Evolutionary conservation across 1,284 basidiomycete genomes (phyloP), one percentile per base, ranked within the genome.

Genomic region (Irpex lacteus): DNA sequence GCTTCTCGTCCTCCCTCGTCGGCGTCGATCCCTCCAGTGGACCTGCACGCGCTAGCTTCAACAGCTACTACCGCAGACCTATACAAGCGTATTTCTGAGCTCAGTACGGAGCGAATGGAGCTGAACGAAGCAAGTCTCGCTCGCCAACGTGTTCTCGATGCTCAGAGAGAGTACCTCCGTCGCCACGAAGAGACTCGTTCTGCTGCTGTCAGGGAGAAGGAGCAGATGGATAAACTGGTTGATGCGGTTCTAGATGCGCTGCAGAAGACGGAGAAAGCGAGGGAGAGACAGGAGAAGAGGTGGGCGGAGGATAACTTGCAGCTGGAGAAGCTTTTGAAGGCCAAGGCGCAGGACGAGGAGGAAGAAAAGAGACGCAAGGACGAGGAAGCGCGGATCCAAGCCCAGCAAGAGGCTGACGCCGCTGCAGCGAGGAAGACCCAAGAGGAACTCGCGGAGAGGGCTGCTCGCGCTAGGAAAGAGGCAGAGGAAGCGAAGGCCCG

Each of bases 161-260:
- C 70, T 59, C 63, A 63, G 47, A 50, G 65, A n/a, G 70, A 71
- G 55, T 65, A 64, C 21, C 54, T 62, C 13, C 62, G 53, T 11
- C 60, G 70, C 21, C 66, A 66, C 26, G 66, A 73, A 15, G 71
- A 73, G 56, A 65, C 67, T 32, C 37, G 63, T 15, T 70, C 65
- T 4, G 69, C 70, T 2, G 47, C 60, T 4, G 65, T 66, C 52
- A 63, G 70, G 8, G 66, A 69, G 64, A 64, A 66, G 60, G 67
- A 69, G 13, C 71, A 73, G 58, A 66, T 64, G 18, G 56, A 53
- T 26, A 61, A 60, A 9, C 61, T 69, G 2, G 61, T 64, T 32
- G 32, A 65, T 50, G 60, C 60, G 13, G 66, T 56, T 9, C 66
- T 68, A 15, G 44, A 64, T 5, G 65, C 64, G n/a, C 67, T 71